Conservation (phyloP, 2,329 filamentous ascomycete species). For the Orbilia ellipsospora region DNA sequence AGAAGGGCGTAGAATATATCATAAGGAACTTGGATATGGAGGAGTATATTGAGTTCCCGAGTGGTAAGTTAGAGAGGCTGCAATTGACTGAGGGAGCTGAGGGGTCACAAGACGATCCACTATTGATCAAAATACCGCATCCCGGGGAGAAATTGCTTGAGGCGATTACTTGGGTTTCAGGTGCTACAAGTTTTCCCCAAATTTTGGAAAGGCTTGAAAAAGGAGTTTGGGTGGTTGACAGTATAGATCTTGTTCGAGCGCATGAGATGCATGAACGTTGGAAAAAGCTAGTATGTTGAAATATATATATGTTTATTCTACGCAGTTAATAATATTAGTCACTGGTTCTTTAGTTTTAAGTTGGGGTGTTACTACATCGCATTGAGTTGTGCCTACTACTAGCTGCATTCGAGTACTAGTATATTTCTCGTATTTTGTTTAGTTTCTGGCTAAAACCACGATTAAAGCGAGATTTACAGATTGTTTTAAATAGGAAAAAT, state of each 20-base stretch:
- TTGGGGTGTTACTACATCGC: no score
- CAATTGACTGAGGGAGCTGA: no score
- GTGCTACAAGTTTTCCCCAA: neutral
- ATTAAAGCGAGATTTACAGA: no score
- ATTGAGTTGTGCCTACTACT: no score
- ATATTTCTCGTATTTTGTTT: no score
- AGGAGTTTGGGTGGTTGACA: conserved; percentile 22
- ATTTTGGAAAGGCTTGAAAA: neutral
- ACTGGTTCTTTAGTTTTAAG: no score
- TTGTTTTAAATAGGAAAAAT: no score
- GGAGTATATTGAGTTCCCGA: conserved; percentile 27
- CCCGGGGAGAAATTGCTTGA: conserved; percentile 17
- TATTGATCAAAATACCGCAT: conserved; percentile 5
- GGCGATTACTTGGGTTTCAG: conserved; percentile 27
- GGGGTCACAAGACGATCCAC: conserved; percentile 3
- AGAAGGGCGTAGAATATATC: conserved; percentile 9
- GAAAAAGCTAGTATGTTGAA: no score
- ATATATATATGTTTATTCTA: no score
- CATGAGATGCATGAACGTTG: neutral
- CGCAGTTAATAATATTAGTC: no score
- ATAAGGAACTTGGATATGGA: conserved; percentile 30
- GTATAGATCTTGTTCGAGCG: conserved; percentile 15
- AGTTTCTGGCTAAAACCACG: no score
- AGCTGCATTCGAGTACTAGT: no score
- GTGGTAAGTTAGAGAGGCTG: conserved; percentile 12